Percentiles rank a stretch among this genome's conserved stretches.
Evolutionary conservation across 2,329 filamentous ascomycete genomes (phyloP).

Genomic region (Emergomyces pasteurianus): DNA sequence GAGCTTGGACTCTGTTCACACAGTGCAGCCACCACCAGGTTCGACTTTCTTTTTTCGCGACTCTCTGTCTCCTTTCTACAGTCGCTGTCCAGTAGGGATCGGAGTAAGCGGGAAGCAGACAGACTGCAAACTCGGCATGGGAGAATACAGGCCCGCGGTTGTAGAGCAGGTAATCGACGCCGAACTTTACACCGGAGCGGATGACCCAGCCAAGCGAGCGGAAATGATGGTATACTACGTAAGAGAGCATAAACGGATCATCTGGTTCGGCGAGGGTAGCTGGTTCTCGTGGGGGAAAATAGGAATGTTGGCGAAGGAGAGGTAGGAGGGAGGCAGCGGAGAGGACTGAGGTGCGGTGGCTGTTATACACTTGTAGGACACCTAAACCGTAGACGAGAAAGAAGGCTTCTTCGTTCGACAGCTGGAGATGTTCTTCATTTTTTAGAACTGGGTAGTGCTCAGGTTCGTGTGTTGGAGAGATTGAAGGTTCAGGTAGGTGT

Average conservation of each 20-base stretch:
- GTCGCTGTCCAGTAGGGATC: conserved; percentile 56
- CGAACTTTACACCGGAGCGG: conserved; percentile 85
- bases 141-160: conserved; percentile 85
- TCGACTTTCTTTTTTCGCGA: conserved; percentile 34
- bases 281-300: conserved; percentile 47
- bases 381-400: conserved; percentile 78
- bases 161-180: conserved; percentile 89
- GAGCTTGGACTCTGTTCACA: conserved; percentile 75
- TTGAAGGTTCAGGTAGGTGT: conserved; percentile 7
- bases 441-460: conserved; percentile 19
- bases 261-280: conserved; percentile 50
- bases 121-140: conserved; percentile 83
- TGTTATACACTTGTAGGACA: conserved; percentile 48
- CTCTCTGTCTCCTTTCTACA: conserved; percentile 37
- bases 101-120: conserved; percentile 72
- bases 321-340: conserved; percentile 47
- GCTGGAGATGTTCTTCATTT: conserved; percentile 76
- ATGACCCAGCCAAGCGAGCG: conserved; percentile 91
- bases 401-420: conserved; percentile 82
- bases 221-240: conserved; percentile 91
- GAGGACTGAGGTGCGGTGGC: conserved; percentile 29
- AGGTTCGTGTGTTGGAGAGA: conserved; percentile 16
- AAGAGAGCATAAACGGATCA: conserved; percentile 74
- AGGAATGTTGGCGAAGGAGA: conserved; percentile 57
- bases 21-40: conserved; percentile 57